A percentile compares a stretch with the other conserved stretches of the same genome.
Evolutionary conservation across 306 rosid species (phyloP).

Genomic region (Alnus glutinosa): DNA sequence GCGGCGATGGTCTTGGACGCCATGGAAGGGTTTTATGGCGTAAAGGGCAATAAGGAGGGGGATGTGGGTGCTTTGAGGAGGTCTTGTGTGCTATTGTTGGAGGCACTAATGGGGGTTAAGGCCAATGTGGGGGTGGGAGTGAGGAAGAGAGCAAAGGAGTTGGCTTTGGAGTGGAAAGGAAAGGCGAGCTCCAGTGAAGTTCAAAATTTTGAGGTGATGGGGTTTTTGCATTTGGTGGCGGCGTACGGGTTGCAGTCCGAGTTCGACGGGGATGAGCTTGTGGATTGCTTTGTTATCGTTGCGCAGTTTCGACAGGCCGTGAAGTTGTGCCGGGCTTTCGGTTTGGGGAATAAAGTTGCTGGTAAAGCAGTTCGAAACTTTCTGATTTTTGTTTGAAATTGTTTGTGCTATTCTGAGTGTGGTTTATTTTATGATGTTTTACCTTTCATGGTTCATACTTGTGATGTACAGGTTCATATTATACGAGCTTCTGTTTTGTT

Average conservation of each 20-base stretch:
- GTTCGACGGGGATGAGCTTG: conserved; percentile 54
- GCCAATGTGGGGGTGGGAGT: conserved; percentile 40
- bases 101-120: conserved; percentile 39
- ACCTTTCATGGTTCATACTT: neutral
- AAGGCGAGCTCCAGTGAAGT: conserved; percentile 32
- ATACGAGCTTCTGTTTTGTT: neutral
- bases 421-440: neutral
- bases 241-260: conserved; percentile 56
- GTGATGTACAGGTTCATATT: neutral
- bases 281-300: conserved; percentile 38
- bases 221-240: conserved; percentile 59
- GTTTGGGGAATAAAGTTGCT: conserved; percentile 45
- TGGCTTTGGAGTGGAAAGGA: conserved; percentile 57
- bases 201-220: conserved; percentile 45
- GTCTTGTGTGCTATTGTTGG: conserved; percentile 58
- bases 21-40: conserved; percentile 51
- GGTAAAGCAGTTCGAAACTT: conserved; percentile 14
- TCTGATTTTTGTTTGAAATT: neutral
- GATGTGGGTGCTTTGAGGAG: conserved; percentile 42
- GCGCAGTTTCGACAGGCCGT: conserved; percentile 46
- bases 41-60: conserved; percentile 13
- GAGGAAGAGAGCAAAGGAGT: conserved; percentile 49
- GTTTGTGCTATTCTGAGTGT: neutral
- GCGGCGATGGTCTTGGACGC: conserved; percentile 58
- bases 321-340: conserved; percentile 43